phyloP scores from a whole-genome alignment of 148 eudicot genomes.

The Camellia lanceoleosa region DNA sequence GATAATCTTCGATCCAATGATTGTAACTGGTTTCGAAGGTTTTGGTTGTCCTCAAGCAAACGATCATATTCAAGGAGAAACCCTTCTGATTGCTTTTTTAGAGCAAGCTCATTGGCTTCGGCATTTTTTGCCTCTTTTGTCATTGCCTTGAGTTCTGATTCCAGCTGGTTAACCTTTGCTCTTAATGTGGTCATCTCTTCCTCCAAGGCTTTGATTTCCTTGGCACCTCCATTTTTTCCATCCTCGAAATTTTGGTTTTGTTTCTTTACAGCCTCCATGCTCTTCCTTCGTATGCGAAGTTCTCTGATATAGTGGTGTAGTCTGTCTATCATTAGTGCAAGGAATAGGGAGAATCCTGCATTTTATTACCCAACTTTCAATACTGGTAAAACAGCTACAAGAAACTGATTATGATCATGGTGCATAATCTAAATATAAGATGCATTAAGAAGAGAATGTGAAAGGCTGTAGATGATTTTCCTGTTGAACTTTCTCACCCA shows the following conservation, averaged over 20 bases:
- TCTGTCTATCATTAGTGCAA: slow-evolving; percentile 38
- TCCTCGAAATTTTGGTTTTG: slow-evolving; percentile 35
- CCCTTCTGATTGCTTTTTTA: slow-evolving; percentile 56
- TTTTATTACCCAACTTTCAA: background rate
- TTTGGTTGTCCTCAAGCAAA: slow-evolving; percentile 54
- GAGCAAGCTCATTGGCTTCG: slow-evolving; percentile 44
- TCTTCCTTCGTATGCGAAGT: slow-evolving; percentile 35
- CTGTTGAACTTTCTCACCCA: background rate
- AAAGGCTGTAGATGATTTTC: background rate
- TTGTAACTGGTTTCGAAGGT: slow-evolving; percentile 44
- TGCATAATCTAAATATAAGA: background rate
- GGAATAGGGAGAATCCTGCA: slow-evolving; percentile 38
- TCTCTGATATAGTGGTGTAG: slow-evolving; percentile 47
- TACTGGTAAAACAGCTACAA: background rate
- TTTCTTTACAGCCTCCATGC: slow-evolving; percentile 40
- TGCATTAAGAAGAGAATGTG: background rate
- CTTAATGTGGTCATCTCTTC: slow-evolving; percentile 43
- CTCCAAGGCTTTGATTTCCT: slow-evolving; percentile 55
- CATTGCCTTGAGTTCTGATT: slow-evolving; percentile 43
- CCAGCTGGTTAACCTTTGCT: slow-evolving; percentile 44
- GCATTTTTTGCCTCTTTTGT: slow-evolving; percentile 43
- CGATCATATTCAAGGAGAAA: slow-evolving; percentile 57
- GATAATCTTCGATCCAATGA: slow-evolving; percentile 34
- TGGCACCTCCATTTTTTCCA: slow-evolving; percentile 34
- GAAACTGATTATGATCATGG: background rate